A percentile compares a stretch with the other conserved stretches of the same genome.
phyloP scores from a whole-genome alignment of 768 basidiomycete genomes.

The Podaxis pistillaris region DNA sequence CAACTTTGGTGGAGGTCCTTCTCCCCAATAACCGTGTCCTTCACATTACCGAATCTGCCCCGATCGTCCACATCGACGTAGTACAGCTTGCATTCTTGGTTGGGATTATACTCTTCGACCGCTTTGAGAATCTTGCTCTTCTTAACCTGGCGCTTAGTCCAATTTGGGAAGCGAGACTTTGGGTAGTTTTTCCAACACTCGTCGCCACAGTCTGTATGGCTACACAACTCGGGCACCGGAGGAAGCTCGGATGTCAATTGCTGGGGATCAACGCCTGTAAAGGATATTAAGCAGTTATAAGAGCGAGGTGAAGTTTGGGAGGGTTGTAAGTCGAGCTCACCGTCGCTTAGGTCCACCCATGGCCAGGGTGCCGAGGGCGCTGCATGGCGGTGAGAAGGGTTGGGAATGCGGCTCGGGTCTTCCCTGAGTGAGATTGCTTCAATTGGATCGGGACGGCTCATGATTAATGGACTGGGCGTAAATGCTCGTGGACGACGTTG shows the following conservation, averaged over 20 bases:
- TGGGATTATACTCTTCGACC: constrained; percentile 1
- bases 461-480: not conserved
- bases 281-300: not conserved
- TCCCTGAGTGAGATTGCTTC: not conserved
- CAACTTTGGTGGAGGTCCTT: constrained; percentile 33
- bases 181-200: constrained; percentile 38
- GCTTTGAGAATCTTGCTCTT: constrained; percentile 32
- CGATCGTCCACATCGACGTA: constrained; percentile 38
- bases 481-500: not conserved
- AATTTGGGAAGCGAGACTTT: constrained; percentile 46
- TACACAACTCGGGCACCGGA: constrained; percentile 27
- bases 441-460: not conserved
- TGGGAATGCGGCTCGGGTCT: constrained; percentile 22
- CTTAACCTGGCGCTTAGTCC: constrained; percentile 41
- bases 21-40: constrained; percentile 20
- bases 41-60: constrained; percentile 36
- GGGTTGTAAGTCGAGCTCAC: not conserved
- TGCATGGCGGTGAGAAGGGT: constrained; percentile 44
- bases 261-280: constrained; percentile 24
- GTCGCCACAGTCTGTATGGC: constrained; percentile 25
- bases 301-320: not conserved
- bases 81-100: constrained; percentile 22
- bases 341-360: constrained; percentile 6
- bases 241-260: constrained; percentile 23
- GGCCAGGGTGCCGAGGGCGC: constrained; percentile 50